These are phyloP conservation scores for Adansonia gregorii DNA, from an alignment of 441 rosid genomes.

Conservation along the genomic window DNA sequence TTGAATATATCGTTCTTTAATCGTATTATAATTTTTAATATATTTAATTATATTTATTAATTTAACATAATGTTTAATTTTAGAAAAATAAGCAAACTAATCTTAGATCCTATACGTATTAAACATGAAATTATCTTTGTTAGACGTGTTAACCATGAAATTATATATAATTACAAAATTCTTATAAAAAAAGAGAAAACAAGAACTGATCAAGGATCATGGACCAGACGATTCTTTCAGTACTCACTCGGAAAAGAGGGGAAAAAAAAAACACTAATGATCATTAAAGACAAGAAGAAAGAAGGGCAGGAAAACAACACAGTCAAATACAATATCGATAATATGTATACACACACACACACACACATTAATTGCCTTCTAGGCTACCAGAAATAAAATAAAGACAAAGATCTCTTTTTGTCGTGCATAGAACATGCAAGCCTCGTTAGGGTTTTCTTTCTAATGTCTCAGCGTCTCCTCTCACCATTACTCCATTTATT, in stretches of 20 bases:
- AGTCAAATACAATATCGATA: neutral
- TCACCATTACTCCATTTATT: neutral
- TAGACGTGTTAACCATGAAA: no score
- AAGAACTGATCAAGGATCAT: no score
- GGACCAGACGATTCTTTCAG: no score
- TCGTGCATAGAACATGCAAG: constrained; percentile 17
- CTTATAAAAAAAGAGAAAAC: neutral
- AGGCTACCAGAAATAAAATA: neutral
- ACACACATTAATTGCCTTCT: neutral
- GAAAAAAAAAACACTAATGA: neutral
- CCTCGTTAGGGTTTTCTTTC: constrained; percentile 34
- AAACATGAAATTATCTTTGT: no score
- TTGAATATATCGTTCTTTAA: no score
- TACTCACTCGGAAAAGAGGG: no score
- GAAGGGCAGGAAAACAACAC: neutral
- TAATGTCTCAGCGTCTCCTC: no score
- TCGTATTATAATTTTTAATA: no score
- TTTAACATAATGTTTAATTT: neutral
- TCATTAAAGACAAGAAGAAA: neutral
- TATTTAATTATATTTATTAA: no score
- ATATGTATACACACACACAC: neutral
- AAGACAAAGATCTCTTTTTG: neutral
- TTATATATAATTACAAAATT: no score
- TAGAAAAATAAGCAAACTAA: neutral
- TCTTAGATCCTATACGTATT: no score